Base-by-base conservation (phyloP, 495 filamentous ascomycete genomes). In the Talaromyces trachyspermus region DNA sequence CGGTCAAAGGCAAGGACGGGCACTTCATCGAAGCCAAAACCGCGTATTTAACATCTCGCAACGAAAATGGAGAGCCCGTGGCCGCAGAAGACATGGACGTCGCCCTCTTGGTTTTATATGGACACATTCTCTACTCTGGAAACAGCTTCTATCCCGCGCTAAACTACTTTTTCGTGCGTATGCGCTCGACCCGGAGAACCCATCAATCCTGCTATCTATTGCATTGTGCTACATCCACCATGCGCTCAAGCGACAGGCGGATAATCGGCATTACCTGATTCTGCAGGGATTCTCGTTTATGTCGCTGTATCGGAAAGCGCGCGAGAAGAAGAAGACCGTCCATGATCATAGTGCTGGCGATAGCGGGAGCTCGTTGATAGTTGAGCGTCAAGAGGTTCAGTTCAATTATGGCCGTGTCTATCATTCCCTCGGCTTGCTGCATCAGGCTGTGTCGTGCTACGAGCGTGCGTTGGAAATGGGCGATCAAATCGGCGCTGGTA, bases 151-250 rank as follows among this genome's bases (percentile, higher is more conserved):
- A 78, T 2, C 84, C 84, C 33, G 87, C 94, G 1, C 67, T 98
- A 18, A 91, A 90, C 49, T 97, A 95, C 66, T 94, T 54, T 82
- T 87, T 50, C 86, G 92, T 33, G 94, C 90, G 4, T 84, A 85
- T 39, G 81, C 85, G 0, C 61, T 96, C 0, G 81, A 88, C 54
- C 85, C 86, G 2, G 53, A 78, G 12, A 94, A 95, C 55, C 74
- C 81, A 4, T 75, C 83, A 33, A 76, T 95, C 48, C 84, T 87
- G 53, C 80, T 98, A 22, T 74, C 71, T 8, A 69, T 78, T 47
- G 71, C 56, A 14, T 75, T 94, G 22, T 81, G 80, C 17, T 96
- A 89, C 60, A 72, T 95, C 33, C 85, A 95, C 57, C 80, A 89
- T 56, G 84, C 83, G 8, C 76, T 95, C 50, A 95, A 95, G 57